Base-by-base conservation (phyloP, 768 basidiomycete species). In the Termitomyces sp. region DNA sequence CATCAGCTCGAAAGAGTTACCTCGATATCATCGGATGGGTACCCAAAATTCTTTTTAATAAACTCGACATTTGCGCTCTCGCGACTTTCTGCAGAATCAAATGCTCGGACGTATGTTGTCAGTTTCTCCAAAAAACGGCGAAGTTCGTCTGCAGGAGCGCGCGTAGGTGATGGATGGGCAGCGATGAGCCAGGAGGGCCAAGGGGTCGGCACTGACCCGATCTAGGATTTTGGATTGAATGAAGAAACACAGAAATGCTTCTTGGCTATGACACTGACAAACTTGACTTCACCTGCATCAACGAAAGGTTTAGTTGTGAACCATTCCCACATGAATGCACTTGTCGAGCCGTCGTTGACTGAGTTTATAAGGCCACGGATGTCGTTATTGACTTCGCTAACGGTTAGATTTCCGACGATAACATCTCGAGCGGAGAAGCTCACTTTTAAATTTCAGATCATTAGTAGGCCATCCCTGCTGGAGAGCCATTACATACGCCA, bases 161-260 rank as follows among this genome's bases (percentile, higher is more conserved):
- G 81, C n/a, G 77, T 70, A 18, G 78, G 65, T 13, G 77, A 77
- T 0, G 88, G 87, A 62, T 92, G 88, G 8, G 92, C 92, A 26
- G 92, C 95, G 66, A 98, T 91, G 58, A 92, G 74, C 96, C 96
- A 99, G 0, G 93, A 95, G 14, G 94, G 92, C 96, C 96, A 99
- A 0, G 96, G 96, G 0, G 95, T 98, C 38, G 87, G 86, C 6
- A 92, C 86, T 9, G 88, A 85, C 14, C 90, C 88, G 61, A 93
- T 92, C 90, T 92, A 56, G 40, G 40, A 24, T 53, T 40, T 38
- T 9, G n/a, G 12, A 20, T 10, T 13, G 13, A 6, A 44, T 50
- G 16, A 33, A 20, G 7, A 24, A 50, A 38, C 9, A 14, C 2
- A 10, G 8, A 13, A 18, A 22, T 13, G 16, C 3, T 44, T 16